A percentile compares a stretch with the other conserved stretches of the same genome.
phyloP scores from a whole-genome alignment of 306 rosid species.

The Acacia acuminata region DNA sequence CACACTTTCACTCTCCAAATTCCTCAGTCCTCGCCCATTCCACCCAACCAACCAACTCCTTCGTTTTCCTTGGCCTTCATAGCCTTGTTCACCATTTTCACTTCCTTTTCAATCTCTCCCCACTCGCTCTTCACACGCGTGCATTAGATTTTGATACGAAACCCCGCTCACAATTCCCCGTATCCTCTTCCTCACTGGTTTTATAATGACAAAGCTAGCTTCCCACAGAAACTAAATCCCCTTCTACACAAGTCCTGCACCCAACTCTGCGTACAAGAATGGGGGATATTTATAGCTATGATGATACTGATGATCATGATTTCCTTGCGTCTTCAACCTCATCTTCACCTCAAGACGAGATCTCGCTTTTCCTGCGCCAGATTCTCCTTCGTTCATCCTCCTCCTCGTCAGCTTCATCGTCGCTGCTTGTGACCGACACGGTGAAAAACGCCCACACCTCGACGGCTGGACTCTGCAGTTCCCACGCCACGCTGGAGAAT shows the following conservation, averaged over 20 bases:
- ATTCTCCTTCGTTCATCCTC: conserved; percentile 79
- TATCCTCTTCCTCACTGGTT: conserved; percentile 21
- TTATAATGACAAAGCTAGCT: conserved; percentile 27
- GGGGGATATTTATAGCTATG: conserved; percentile 49
- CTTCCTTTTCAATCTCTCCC: background rate
- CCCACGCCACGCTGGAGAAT: conserved; percentile 29
- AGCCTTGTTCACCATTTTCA: background rate
- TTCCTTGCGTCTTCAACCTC: conserved; percentile 38
- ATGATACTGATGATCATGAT: conserved; percentile 16
- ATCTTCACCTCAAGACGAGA: conserved; percentile 69
- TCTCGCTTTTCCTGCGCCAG: conserved; percentile 87
- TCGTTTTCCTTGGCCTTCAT: background rate
- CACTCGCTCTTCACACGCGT: conserved; percentile 3
- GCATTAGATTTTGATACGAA: conserved; percentile 5
- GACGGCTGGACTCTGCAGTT: conserved; percentile 29
- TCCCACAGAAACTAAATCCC: conserved; percentile 22
- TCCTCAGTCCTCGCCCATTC: no score
- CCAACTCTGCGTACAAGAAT: conserved; percentile 32
- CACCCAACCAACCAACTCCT: background rate
- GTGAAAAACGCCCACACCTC: conserved; percentile 9
- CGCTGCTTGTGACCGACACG: conserved; percentile 13
- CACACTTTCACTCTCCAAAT: background rate
- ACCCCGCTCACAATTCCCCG: conserved; percentile 42
- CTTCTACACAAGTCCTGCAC: conserved; percentile 10
- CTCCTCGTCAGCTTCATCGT: conserved; percentile 39